Evolutionary conservation across 208 protist genomes (phyloP).

Genomic region (Wallacemonas collosoma): DNA sequence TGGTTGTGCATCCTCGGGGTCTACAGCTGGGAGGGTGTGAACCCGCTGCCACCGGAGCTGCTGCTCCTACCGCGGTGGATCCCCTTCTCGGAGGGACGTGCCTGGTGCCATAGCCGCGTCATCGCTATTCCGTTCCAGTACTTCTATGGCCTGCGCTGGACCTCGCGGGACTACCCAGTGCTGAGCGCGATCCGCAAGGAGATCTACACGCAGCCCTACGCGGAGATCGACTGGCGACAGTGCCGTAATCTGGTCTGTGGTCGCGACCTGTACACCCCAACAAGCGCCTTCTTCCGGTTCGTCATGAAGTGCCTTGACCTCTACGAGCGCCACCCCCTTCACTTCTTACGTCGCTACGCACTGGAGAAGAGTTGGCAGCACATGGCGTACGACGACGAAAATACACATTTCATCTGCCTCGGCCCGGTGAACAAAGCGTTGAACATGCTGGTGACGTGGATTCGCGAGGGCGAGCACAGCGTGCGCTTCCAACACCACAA

Average conservation of each 20-base stretch:
- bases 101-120: conserved; percentile 97
- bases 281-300: conserved; percentile 73
- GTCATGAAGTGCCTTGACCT: conserved; percentile 50
- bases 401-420: conserved; percentile 96
- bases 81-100: conserved; percentile 85
- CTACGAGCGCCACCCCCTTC: conserved; percentile 80
- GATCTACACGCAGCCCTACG: conserved; percentile 86
- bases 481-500: conserved; percentile 86
- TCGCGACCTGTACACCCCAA: conserved; percentile 93
- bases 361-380: conserved; percentile 86
- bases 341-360: conserved; percentile 80
- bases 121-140: conserved; percentile 97
- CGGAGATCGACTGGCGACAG: conserved; percentile 82
- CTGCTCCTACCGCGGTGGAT: conserved; percentile 92
- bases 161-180: conserved; percentile 46
- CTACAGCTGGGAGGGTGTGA: conserved; percentile 94
- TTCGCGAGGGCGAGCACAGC: conserved; percentile 86
- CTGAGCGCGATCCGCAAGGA: conserved; percentile 85
- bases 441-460: conserved; percentile 96
- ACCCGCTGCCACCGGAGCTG: conserved; percentile 94
- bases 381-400: conserved; percentile 95
- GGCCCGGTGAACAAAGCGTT: conserved; percentile 96
- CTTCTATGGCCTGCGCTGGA: conserved; percentile 92
- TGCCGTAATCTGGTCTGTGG: conserved; percentile 65
- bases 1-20: conserved; percentile 94